These are phyloP conservation scores for bread wheat (Triticum aestivum) DNA, from an alignment of 176 grass and related monocot species.

Conservation along the genomic window IWGSC_CS_RefSeq_v2.1 NC_057803.1:136412122-136412621, in stretches of 20 bases:
- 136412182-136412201: conserved; percentile 33
- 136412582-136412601: conserved; percentile 37
- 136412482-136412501: too few species aligned
- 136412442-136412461: too few species aligned
- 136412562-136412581: neutral
- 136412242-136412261: conserved; percentile 56
- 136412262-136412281: conserved; percentile 23
- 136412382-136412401: neutral
- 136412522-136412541: neutral
- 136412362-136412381: neutral
- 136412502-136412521: too few species aligned
- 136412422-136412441: too few species aligned
- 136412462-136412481: too few species aligned
- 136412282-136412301: conserved; percentile 17
- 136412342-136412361: neutral
- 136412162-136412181: accelerated
- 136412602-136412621: neutral
- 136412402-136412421: neutral
- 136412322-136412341: neutral
- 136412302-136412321: conserved; percentile 10
- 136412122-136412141: neutral
- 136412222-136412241: conserved; percentile 93
- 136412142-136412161: neutral
- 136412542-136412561: neutral
- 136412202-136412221: conserved; percentile 67